phyloP scores from a whole-genome alignment of 768 basidiomycete species.

The Tricholoma matsutake region DNA sequence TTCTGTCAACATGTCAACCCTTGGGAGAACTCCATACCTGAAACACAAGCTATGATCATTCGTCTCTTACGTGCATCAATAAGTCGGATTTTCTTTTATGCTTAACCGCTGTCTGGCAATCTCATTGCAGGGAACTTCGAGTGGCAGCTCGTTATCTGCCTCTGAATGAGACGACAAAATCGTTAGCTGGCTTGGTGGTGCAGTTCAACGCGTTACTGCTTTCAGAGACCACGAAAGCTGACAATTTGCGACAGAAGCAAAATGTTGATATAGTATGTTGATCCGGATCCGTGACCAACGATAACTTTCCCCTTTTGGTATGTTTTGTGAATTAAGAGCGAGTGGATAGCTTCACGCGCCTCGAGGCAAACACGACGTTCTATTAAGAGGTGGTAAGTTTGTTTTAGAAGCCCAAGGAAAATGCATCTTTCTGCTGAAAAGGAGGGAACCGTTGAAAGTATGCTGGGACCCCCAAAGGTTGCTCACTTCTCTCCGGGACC shows the following conservation, averaged over 20 bases:
- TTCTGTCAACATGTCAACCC: neutral
- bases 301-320: conserved; percentile 5
- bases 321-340: conserved; percentile 7
- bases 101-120: too few species aligned
- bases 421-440: conserved; percentile 20
- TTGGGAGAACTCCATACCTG: neutral
- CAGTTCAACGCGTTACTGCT: neutral
- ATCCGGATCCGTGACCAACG: conserved; percentile 6
- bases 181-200: neutral
- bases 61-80: neutral
- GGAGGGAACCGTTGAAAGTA: conserved; percentile 9
- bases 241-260: conserved; percentile 10
- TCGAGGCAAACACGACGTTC: conserved; percentile 40
- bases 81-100: neutral
- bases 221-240: conserved; percentile 6
- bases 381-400: conserved; percentile 30
- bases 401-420: conserved; percentile 18
- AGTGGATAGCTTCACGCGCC: conserved; percentile 10
- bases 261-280: too few species aligned
- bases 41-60: neutral
- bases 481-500: neutral
- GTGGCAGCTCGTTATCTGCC: neutral
- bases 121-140: neutral
- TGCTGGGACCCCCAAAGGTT: neutral
- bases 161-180: neutral